Conservation (phyloP, 805 yeast species). For the Suhomyces prunicola region DNA sequence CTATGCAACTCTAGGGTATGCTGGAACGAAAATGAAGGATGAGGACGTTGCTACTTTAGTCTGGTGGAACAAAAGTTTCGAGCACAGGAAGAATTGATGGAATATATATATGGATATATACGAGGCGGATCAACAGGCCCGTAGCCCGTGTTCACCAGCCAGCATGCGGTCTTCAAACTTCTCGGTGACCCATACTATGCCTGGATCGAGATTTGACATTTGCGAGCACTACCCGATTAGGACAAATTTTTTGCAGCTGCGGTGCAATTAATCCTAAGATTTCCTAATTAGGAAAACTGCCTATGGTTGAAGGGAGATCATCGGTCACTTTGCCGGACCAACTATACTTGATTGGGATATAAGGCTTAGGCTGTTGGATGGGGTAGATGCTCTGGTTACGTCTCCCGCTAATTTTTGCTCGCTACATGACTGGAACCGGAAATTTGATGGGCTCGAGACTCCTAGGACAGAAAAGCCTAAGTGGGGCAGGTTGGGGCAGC, state of each 20-base stretch:
- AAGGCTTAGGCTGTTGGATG: neutral
- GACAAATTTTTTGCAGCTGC: conserved; percentile 7
- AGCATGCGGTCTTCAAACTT: neutral
- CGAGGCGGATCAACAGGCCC: neutral
- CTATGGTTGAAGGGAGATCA: neutral
- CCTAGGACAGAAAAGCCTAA: neutral
- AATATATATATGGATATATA: neutral
- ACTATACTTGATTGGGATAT: neutral
- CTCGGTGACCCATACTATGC: neutral
- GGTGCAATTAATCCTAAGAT: neutral
- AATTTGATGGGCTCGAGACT: neutral
- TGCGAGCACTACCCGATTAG: conserved; percentile 8
- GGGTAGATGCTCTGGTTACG: neutral
- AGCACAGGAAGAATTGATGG: neutral
- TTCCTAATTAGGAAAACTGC: conserved; percentile 9
- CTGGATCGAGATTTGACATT: conserved; percentile 1
- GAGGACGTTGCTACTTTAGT: neutral
- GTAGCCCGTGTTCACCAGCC: neutral
- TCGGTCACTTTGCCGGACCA: neutral
- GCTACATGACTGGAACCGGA: neutral
- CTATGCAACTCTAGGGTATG: neutral
- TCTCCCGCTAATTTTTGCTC: neutral
- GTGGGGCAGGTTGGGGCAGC: neutral
- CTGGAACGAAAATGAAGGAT: neutral
- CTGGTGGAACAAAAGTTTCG: neutral